Conservation (phyloP, 108 stramenopile species). For the Skeletonema grethae region DNA sequence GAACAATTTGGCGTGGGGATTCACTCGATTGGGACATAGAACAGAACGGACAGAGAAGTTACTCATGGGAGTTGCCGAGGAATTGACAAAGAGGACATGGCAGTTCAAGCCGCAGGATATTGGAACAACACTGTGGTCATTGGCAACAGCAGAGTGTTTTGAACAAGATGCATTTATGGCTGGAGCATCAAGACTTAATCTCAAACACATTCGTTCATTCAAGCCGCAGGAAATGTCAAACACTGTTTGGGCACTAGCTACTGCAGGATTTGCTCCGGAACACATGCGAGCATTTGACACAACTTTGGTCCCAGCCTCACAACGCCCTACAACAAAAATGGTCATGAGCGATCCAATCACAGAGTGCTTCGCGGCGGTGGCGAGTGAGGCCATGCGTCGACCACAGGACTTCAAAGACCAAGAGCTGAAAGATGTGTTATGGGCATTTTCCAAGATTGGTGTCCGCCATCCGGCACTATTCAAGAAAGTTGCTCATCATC, state of each 20-base stretch:
- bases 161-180: slow-evolving; percentile 59
- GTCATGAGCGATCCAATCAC: slow-evolving; percentile 61
- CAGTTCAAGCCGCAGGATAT: slow-evolving; percentile 51
- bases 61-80: slow-evolving; percentile 52
- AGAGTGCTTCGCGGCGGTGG: slow-evolving; percentile 59
- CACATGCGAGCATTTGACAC: slow-evolving; percentile 72
- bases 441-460: slow-evolving; percentile 76
- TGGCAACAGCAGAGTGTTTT: slow-evolving; percentile 68
- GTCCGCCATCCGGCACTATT: slow-evolving; percentile 79
- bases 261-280: slow-evolving; percentile 58
- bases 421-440: slow-evolving; percentile 82
- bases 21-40: slow-evolving; percentile 62
- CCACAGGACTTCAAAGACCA: slow-evolving; percentile 80
- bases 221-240: slow-evolving; percentile 87
- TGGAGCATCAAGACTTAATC: slow-evolving; percentile 55
- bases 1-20: slow-evolving; percentile 80
- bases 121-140: slow-evolving; percentile 66
- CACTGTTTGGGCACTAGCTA: slow-evolving; percentile 76
- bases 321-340: slow-evolving; percentile 36
- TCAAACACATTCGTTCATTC: slow-evolving; percentile 44
- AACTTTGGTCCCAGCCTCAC: slow-evolving; percentile 51
- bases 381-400: slow-evolving; percentile 69
- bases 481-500: slow-evolving; percentile 64
- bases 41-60: slow-evolving; percentile 34
- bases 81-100: slow-evolving; percentile 49